Evolutionary conservation across 1,139 yeast genomes (phyloP).

Genomic region (Diutina scorzettiae): DNA sequence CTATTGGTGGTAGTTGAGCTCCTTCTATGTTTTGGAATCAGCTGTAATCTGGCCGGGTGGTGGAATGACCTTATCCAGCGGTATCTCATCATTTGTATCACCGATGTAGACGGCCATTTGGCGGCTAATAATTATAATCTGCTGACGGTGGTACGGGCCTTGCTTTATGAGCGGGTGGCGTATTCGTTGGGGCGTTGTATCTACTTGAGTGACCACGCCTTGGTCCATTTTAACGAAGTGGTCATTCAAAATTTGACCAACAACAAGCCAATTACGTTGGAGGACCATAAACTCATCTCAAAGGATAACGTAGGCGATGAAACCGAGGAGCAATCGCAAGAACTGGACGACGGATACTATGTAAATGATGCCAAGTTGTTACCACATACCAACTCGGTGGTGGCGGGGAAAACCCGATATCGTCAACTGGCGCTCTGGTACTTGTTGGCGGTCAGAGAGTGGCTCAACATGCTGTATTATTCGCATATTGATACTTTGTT

Average conservation of each 20-base stretch:
- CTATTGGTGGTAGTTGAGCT: conserved; percentile 34
- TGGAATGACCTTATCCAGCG: conserved; percentile 37
- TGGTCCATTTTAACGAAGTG: conserved; percentile 6
- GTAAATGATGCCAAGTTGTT: conserved; percentile 27
- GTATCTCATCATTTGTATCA: conserved; percentile 29
- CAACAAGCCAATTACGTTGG: conserved; percentile 11
- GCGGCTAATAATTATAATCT: conserved; percentile 19
- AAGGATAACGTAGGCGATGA: neutral
- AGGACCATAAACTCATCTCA: conserved; percentile 8
- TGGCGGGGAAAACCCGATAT: conserved; percentile 43
- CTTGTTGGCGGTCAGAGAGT: conserved; percentile 62
- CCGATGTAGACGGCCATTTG: conserved; percentile 25
- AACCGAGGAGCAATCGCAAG: conserved; percentile 7
- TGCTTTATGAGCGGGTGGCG: conserved; percentile 30
- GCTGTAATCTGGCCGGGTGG: conserved; percentile 33
- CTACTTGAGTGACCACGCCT: conserved; percentile 12
- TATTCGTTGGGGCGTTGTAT: conserved; percentile 23
- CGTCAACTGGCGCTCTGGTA: conserved; percentile 77
- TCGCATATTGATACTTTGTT: conserved; percentile 12
- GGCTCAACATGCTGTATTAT: conserved; percentile 31
- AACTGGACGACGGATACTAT: conserved; percentile 18
- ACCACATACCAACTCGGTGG: conserved; percentile 22
- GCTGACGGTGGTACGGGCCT: conserved; percentile 31
- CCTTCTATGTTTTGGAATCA: conserved; percentile 35
- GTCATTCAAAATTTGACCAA: conserved; percentile 8